These are phyloP conservation scores for Epichloe coenophiala DNA, from an alignment of 2,329 filamentous ascomycete species.

Conservation along the genomic window DNA sequence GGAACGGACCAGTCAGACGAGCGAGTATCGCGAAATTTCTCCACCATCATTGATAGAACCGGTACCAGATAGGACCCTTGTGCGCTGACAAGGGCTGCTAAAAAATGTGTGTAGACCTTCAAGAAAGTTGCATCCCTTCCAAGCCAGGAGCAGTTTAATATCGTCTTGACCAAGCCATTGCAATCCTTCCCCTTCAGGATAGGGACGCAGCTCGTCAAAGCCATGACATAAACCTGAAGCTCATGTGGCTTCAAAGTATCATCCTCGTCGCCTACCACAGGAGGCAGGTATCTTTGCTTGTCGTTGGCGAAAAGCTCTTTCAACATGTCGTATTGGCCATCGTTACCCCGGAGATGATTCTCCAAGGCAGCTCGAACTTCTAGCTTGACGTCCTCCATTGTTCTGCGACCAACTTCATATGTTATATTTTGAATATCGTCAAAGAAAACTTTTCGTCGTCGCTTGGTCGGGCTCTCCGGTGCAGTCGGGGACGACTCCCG, in stretches of 20 bases:
- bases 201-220: conserved; percentile 48
- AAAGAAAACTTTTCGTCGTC: conserved; percentile 43
- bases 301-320: conserved; percentile 45
- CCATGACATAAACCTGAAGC: conserved; percentile 46
- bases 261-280: conserved; percentile 30
- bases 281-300: conserved; percentile 25
- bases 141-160: conserved; percentile 51
- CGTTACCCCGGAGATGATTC: conserved; percentile 40
- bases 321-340: conserved; percentile 47
- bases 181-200: conserved; percentile 45
- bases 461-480: conserved; percentile 34
- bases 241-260: conserved; percentile 39
- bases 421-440: conserved; percentile 44
- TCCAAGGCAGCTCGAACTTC: conserved; percentile 44
- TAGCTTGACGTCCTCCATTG: conserved; percentile 40
- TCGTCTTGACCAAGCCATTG: conserved; percentile 41
- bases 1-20: conserved; percentile 32
- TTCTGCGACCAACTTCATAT: conserved; percentile 38
- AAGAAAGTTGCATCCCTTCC: conserved; percentile 52
- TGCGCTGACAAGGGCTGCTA: conserved; percentile 63
- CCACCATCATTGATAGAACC: conserved; percentile 68
- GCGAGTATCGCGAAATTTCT: conserved; percentile 51
- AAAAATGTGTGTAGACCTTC: conserved; percentile 53
- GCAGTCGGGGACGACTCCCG: conserved; percentile 23
- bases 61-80: conserved; percentile 65